Evolutionary conservation across 73 alveolate species (phyloP).

Genomic region (Urostyla sp.): DNA sequence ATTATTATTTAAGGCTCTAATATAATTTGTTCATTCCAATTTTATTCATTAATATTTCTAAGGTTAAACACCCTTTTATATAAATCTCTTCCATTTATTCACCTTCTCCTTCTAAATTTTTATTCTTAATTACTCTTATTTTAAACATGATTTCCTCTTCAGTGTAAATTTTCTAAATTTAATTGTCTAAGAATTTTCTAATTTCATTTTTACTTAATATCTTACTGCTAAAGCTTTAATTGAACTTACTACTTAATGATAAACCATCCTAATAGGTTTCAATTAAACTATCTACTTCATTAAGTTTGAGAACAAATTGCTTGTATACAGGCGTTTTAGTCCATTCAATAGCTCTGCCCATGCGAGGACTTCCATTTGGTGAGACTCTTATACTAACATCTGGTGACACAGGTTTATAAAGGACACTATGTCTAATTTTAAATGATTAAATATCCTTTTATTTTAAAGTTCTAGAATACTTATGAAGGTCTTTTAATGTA

Average conservation of each 20-base stretch:
- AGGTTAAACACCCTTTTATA: constrained; percentile 16
- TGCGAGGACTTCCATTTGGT: neutral
- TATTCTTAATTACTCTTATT: constrained; percentile 9
- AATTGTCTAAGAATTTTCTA: neutral
- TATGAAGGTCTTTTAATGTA: constrained; percentile 29
- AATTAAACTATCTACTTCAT: constrained; percentile 40
- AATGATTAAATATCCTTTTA: neutral
- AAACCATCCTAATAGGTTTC: constrained; percentile 15
- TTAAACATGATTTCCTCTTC: constrained; percentile 15
- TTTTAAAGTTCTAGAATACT: constrained; percentile 25
- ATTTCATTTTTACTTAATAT: constrained; percentile 2
- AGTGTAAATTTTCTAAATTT: constrained; percentile 1
- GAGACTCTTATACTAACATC: neutral
- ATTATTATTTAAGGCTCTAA: neutral
- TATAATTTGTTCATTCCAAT: constrained; percentile 17
- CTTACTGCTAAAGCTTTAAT: neutral
- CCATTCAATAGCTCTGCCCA: constrained; percentile 38
- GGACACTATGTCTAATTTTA: neutral
- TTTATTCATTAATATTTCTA: constrained; percentile 40
- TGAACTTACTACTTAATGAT: neutral
- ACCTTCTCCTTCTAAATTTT: neutral
- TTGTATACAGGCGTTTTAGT: constrained; percentile 49
- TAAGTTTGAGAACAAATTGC: constrained; percentile 27
- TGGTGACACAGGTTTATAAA: too few relatives aligned
- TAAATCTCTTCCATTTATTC: constrained; percentile 3